Percentiles rank a stretch among this genome's conserved stretches.
phyloP scores from a whole-genome alignment of 2,329 filamentous ascomycete species.

The Diplodia seriata region DNA sequence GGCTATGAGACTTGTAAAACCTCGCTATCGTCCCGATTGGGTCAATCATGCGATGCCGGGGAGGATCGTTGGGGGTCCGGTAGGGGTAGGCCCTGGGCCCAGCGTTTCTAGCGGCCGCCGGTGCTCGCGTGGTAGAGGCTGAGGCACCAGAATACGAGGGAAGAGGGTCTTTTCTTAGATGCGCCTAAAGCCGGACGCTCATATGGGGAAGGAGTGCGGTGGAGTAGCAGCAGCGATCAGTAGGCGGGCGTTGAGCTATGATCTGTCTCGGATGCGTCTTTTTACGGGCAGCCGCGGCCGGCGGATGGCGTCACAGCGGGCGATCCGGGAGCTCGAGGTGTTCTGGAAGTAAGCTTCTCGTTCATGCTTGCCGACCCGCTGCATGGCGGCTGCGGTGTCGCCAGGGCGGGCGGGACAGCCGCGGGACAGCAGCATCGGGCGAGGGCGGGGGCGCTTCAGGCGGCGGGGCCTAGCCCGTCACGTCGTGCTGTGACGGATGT shows the following conservation, averaged over 20 bases:
- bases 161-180: conserved; percentile 2
- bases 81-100: neutral
- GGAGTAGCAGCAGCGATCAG: conserved; percentile 9
- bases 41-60: conserved; percentile 13
- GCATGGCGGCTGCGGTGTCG: conserved; percentile 14
- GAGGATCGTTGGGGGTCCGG: neutral
- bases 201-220: neutral
- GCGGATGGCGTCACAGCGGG: conserved; percentile 12
- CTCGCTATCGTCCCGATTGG: neutral
- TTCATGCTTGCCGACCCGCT: conserved; percentile 28
- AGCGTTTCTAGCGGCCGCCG: conserved; percentile 10
- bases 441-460: conserved; percentile 17
- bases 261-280: conserved; percentile 18
- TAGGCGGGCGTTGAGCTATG: conserved; percentile 4
- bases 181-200: neutral
- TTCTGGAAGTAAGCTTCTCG: conserved; percentile 25
- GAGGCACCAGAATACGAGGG: neutral
- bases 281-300: neutral
- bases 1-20: conserved; percentile 16
- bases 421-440: neutral
- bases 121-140: neutral
- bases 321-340: conserved; percentile 5
- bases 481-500: conserved; percentile 30
- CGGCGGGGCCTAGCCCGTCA: conserved; percentile 25
- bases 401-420: neutral